Evolutionary conservation across 164 flowering plant genomes (phyloP).

Genomic region (Echeveria elegans): DNA sequence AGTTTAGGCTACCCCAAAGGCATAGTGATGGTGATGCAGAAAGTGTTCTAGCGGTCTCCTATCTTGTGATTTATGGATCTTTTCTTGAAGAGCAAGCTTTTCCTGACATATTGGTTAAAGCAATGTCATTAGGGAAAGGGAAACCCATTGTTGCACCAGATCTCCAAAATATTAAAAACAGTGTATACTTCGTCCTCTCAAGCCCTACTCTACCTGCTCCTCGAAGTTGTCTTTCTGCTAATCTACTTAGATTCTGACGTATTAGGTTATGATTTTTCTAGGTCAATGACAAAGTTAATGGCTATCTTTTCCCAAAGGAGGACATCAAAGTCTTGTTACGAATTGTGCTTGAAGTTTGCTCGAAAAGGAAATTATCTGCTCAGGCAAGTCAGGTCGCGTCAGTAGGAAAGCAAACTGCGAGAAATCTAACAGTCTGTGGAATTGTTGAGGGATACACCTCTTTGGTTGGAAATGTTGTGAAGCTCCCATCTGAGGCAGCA

Average conservation of each 20-base stretch:
- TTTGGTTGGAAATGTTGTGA: constrained; percentile 57
- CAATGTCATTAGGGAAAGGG: constrained; percentile 80
- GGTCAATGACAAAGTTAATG: constrained; percentile 87
- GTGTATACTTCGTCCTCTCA: constrained; percentile 44
- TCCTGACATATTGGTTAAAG: constrained; percentile 68
- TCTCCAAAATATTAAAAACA: constrained; percentile 59
- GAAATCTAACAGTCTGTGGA: constrained; percentile 63
- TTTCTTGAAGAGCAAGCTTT: constrained; percentile 85
- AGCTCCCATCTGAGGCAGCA: constrained; percentile 80
- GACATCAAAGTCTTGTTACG: constrained; percentile 41
- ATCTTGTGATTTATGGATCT: constrained; percentile 85
- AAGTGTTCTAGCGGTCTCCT: constrained; percentile 32
- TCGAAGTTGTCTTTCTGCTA: background rate
- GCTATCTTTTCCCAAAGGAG: constrained; percentile 79
- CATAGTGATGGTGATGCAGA: constrained; percentile 43
- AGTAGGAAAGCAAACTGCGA: constrained; percentile 51
- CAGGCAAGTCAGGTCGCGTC: constrained; percentile 51
- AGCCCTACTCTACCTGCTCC: background rate
- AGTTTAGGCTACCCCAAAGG: constrained; percentile 61
- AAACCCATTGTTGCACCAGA: constrained; percentile 84
- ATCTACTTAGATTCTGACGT: constrained; percentile 22
- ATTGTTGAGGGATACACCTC: constrained; percentile 67
- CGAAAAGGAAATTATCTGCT: constrained; percentile 61
- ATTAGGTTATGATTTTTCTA: constrained; percentile 34
- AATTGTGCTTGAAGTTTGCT: constrained; percentile 39